Evolutionary conservation across 169 alveolate genomes (phyloP), one percentile per base, ranked within the genome.

Genomic region (Plasmodium inui): DNA sequence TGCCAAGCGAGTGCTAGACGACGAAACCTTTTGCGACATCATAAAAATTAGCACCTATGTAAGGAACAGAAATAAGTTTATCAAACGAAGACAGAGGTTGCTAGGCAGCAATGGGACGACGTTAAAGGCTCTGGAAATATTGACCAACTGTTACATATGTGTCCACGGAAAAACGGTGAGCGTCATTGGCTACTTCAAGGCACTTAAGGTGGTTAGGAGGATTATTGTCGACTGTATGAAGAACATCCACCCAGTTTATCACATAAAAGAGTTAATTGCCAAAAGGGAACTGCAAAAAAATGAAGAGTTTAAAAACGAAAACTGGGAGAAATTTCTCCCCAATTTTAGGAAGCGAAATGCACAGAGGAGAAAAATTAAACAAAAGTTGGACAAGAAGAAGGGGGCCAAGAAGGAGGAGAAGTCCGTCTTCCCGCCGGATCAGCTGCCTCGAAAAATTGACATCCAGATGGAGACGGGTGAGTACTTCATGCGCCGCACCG

Each of bases 51-150:
- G 99, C 90, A 98, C 99, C 39, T 91, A 96, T 32, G 97, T 98
- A 19, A 95, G 99, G 37, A 98, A 98, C 95, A 98, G 98, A 96
- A 99, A 99, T 95, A 98, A 98, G 95, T 99, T 99, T 95, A 99
- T 99, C 32, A 99, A 99, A 96, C 97, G 99, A 79, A 98, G 99
- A 92, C 99, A 99, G 95, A 97, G 99, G 83, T 95, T 99, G 30
- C 99, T 99, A 50, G 99, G 99, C 26, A 99, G 99, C 22, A 99
- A 99, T 92, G 99, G 99, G 41, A 97, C 99, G 92, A 99, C 99
- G 2, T 96, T 99, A 73, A 99, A 99, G 96, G 99, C 99, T 2
- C 93, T 99, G 55, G 99, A 99, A 96, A 96, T 99, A 46, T 97
- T 99, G 71, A 99, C 99, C n/a, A 97, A 98, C 61, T 99, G 99